These are phyloP conservation scores for Chalaropsis ovoidea DNA, from an alignment of 2,329 filamentous ascomycete genomes.

Conservation along the genomic window DNA sequence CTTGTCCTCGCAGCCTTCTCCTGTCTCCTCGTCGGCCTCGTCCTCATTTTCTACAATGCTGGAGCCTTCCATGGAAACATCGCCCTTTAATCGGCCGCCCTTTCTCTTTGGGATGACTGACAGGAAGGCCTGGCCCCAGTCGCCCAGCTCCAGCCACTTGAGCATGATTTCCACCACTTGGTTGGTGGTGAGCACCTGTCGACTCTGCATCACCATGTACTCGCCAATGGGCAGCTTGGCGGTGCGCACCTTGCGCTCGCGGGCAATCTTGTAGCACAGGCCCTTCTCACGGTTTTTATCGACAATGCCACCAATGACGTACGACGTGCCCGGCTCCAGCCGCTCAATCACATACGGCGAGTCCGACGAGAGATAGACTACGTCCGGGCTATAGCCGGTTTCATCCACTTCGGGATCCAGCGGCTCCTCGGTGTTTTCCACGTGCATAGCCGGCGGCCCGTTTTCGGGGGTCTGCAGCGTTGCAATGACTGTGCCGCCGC, in stretches of 20 bases:
- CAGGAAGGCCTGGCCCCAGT: conserved; percentile 87
- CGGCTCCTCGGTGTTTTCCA: conserved; percentile 27
- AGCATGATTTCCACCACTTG: conserved; percentile 97
- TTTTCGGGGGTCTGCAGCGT: conserved; percentile 39
- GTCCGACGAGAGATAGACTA: conserved; percentile 87
- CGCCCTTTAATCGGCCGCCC: conserved; percentile 55
- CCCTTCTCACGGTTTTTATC: conserved; percentile 96
- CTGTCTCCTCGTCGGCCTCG: conserved; percentile 30
- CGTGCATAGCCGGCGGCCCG: conserved; percentile 23
- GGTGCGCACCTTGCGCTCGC: conserved; percentile 66
- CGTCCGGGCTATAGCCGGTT: conserved; percentile 33
- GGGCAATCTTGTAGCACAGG: conserved; percentile 75
- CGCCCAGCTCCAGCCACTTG: conserved; percentile 76
- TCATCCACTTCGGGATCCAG: conserved; percentile 33
- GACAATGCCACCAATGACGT: conserved; percentile 87
- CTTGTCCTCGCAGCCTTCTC: conserved; percentile 17
- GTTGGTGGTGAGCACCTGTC: conserved; percentile 82
- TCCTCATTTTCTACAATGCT: conserved; percentile 29
- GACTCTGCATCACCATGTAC: conserved; percentile 80
- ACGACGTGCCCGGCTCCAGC: conserved; percentile 78
- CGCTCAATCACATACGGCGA: conserved; percentile 74
- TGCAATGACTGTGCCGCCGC: conserved; percentile 50
- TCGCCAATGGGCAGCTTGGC: conserved; percentile 92
- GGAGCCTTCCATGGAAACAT: conserved; percentile 22
- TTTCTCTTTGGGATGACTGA: conserved; percentile 85